A percentile compares a stretch with the other conserved stretches of the same genome.
phyloP scores from a whole-genome alignment of 371 early-diverging fungal genomes.

The Mucor indicus region DNA sequence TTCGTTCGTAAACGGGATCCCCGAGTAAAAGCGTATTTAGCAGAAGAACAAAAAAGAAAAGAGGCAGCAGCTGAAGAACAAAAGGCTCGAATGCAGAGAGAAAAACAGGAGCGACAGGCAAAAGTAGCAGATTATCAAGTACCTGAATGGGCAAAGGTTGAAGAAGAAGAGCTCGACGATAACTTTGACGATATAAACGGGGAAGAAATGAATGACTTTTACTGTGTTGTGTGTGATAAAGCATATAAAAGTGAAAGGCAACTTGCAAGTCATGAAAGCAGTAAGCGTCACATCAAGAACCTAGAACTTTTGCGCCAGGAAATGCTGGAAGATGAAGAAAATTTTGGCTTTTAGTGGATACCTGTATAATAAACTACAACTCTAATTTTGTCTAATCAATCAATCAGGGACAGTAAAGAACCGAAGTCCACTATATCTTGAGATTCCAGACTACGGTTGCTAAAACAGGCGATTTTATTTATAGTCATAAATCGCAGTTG shows the following conservation, averaged over 20 bases:
- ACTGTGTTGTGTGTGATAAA: conserved; percentile 84
- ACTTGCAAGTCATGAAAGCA: conserved; percentile 72
- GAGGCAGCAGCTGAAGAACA: conserved; percentile 53
- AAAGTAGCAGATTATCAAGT: conserved; percentile 52
- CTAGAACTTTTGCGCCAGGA: conserved; percentile 63
- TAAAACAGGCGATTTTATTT: no score
- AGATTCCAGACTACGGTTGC: no score
- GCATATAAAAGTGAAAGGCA: conserved; percentile 74
- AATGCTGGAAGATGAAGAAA: conserved; percentile 62
- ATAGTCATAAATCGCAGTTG: no score
- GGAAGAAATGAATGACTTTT: conserved; percentile 47
- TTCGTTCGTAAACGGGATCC: conserved; percentile 80
- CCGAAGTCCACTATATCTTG: no score
- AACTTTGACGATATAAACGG: conserved; percentile 41
- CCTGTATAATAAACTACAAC: no score
- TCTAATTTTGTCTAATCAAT: no score
- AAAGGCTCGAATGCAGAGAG: conserved; percentile 49
- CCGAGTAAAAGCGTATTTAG: conserved; percentile 57
- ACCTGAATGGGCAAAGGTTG: conserved; percentile 64
- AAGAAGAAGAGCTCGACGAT: conserved; percentile 28
- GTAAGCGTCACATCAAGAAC: conserved; percentile 72
- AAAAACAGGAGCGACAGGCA: conserved; percentile 50
- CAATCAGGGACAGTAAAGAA: no score
- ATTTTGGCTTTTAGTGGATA: conserved; percentile 34
- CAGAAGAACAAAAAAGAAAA: conserved; percentile 46